Base-by-base conservation (phyloP, 306 rosid genomes). In the Oxytropis ochrocephala region DNA sequence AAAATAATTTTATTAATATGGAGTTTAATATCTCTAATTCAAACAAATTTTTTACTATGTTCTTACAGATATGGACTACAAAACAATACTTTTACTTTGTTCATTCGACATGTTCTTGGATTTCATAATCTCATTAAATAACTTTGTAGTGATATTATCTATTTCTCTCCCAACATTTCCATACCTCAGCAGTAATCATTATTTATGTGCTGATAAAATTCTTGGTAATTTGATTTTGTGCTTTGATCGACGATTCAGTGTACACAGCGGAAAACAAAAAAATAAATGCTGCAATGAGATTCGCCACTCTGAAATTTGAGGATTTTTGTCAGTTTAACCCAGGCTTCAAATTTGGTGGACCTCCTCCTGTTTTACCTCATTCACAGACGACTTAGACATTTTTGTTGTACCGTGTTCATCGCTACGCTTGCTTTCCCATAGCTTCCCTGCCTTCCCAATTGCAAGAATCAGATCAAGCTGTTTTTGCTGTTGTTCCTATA, bases 401-500 rank as follows among this genome's bases (percentile, higher is more conserved):
- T 72, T 85, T 53, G 54, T 64, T 57, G 75, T 69, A 13, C 66
- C 30, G 19, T 56, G 81, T 63, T 69, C 84, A 63, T 77, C 78
- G 33, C 69, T 57, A 11, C 36, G 82, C 81, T 67, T 86, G 58
- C 85, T 81, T 65, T 86, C 94, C 82, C 85, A 79, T 24, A 87
- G 80, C 64, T 91, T 91, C 62, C 82, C 64, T 12, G 71, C 80
- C 80, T 89, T 91, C 59, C 78, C 95, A 30, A 94, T 78, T 2
- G 96, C 95, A 57, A 94, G 82, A 79, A 94, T 88, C 69, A 94
- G 82, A 71, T 88, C 97, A 36, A 94, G 89, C 64, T 94, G 97
- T 68, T 87, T 94, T 57, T 73, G 88, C 74, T 94, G 97, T 74
- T 94, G 99, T 79, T 87, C 99, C 97, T 93, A 55, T 73, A 79